phyloP scores from a whole-genome alignment of 441 rosid species.

The Bruguiera hainesii region DNA sequence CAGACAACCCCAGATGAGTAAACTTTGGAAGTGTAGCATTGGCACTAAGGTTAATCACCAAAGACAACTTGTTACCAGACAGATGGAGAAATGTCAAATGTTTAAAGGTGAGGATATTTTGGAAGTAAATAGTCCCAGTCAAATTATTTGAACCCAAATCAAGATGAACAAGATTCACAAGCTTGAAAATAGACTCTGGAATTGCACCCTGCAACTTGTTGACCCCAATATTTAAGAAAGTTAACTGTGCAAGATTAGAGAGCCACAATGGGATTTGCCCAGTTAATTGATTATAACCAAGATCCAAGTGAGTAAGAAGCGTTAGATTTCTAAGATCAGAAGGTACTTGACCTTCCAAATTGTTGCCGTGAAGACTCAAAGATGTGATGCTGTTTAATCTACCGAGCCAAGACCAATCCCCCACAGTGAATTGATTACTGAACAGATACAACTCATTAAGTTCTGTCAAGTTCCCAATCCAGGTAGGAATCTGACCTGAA shows the following conservation, averaged over 20 bases:
- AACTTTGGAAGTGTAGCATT: constrained; percentile 11
- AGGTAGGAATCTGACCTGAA: constrained; percentile 30
- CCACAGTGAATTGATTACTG: neutral
- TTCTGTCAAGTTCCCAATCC: constrained; percentile 28
- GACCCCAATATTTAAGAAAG: constrained; percentile 34
- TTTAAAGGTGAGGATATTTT: constrained; percentile 12
- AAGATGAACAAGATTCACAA: constrained; percentile 39
- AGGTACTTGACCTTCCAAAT: constrained; percentile 19
- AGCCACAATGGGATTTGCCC: constrained; percentile 46
- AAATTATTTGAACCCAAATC: constrained; percentile 23
- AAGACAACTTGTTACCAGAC: constrained; percentile 11
- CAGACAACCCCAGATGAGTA: neutral
- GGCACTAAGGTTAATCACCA: neutral
- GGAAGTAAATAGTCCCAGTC: constrained; percentile 8
- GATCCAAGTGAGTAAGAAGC: neutral
- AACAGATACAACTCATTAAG: constrained; percentile 7
- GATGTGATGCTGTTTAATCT: constrained; percentile 21
- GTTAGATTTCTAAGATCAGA: constrained; percentile 16
- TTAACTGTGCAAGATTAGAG: constrained; percentile 35
- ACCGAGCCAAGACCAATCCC: constrained; percentile 9
- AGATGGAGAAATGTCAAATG: neutral
- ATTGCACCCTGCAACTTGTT: constrained; percentile 48
- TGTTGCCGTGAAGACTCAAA: neutral
- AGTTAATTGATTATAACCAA: constrained; percentile 15
- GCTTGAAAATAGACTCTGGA: constrained; percentile 39